Evolutionary conservation across 2,329 filamentous ascomycete species (phyloP).

Genomic region (Fusarium papillatum): DNA sequence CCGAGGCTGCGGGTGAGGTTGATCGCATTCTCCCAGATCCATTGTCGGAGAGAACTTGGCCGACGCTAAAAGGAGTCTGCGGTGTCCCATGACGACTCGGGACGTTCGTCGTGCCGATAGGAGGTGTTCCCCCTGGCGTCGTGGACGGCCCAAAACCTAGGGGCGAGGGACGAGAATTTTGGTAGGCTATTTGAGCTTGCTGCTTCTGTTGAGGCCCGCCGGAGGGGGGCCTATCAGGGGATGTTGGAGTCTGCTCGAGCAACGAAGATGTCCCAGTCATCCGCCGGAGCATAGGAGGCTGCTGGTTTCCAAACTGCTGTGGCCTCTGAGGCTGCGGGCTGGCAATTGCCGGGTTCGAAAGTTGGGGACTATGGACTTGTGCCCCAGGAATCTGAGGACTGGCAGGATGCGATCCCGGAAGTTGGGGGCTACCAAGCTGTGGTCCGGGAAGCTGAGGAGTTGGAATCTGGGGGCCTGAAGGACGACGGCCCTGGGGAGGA

Average conservation of each 20-base stretch:
- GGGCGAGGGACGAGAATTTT: conserved; percentile 33
- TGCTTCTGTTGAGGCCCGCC: conserved; percentile 8
- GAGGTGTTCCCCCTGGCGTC: conserved; percentile 31
- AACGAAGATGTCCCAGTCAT: conserved; percentile 28
- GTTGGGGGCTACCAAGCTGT: conserved; percentile 12
- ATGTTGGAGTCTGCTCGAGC: conserved; percentile 31
- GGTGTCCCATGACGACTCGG: conserved; percentile 29
- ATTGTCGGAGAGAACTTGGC: conserved; percentile 14
- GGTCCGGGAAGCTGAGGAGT: conserved; percentile 22
- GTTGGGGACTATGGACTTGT: conserved; percentile 4
- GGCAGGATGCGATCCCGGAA: conserved; percentile 15
- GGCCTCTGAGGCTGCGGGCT: conserved; percentile 38
- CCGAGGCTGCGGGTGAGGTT: conserved; percentile 29
- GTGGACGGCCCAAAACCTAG: conserved; percentile 27
- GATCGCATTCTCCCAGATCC: conserved; percentile 26
- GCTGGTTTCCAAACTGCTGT: conserved; percentile 22
- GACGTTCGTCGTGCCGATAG: conserved; percentile 12
- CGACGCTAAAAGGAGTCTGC: conserved; percentile 26
- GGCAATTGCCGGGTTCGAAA: conserved; percentile 19
- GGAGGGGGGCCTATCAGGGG: conserved; percentile 24
- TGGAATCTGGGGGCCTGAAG: conserved; percentile 18
- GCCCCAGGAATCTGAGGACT: conserved; percentile 16
- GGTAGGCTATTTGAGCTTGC: conserved; percentile 26
- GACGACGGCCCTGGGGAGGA: conserved; percentile 2
- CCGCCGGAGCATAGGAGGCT: conserved; percentile 28